Percentiles rank a stretch among this genome's conserved stretches.
Evolutionary conservation across 192 early-diverging fungal species (phyloP).

Genomic region (Spinellus fusiger): DNA sequence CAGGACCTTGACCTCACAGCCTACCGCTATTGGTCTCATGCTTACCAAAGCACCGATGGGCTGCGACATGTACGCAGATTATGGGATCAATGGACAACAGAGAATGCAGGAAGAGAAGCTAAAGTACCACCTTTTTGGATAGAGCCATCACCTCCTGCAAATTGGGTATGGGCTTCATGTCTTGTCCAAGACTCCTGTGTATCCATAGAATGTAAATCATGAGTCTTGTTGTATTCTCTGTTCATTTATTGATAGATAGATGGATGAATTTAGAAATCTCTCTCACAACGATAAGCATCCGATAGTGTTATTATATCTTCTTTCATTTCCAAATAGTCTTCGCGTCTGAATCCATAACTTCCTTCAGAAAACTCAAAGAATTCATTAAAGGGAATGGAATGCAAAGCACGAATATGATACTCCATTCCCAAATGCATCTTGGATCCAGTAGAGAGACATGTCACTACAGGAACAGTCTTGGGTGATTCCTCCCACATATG

Average conservation of each 20-base stretch:
- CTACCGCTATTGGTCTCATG: slow-evolving; percentile 27
- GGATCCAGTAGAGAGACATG: slow-evolving; percentile 7
- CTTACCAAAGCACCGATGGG: slow-evolving; percentile 15
- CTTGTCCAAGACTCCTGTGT: slow-evolving; percentile 14
- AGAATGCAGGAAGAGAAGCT: slow-evolving; percentile 2
- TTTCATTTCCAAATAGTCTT: slow-evolving; percentile 21
- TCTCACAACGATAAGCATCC: slow-evolving; percentile 13
- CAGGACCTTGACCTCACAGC: background rate
- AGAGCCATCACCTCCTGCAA: slow-evolving; percentile 27
- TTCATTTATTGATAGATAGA: slow-evolving; percentile 4
- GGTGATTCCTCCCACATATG: background rate
- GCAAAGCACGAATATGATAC: background rate
- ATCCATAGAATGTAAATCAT: background rate
- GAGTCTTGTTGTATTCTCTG: background rate
- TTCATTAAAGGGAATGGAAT: slow-evolving; percentile 9
- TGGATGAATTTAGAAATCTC: slow-evolving; percentile 6
- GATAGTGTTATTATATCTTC: slow-evolving; percentile 18
- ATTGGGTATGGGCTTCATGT: slow-evolving; percentile 31
- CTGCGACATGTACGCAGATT: slow-evolving; percentile 18
- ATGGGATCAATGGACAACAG: slow-evolving; percentile 27
- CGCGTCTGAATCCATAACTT: slow-evolving; percentile 2
- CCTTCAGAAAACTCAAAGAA: slow-evolving; percentile 16
- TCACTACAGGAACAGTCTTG: slow-evolving; percentile 12
- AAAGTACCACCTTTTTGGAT: slow-evolving; percentile 28
- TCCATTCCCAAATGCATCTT: background rate